phyloP scores from a whole-genome alignment of 73 alveolate species.

The Paramecium sexaurelia region DNA sequence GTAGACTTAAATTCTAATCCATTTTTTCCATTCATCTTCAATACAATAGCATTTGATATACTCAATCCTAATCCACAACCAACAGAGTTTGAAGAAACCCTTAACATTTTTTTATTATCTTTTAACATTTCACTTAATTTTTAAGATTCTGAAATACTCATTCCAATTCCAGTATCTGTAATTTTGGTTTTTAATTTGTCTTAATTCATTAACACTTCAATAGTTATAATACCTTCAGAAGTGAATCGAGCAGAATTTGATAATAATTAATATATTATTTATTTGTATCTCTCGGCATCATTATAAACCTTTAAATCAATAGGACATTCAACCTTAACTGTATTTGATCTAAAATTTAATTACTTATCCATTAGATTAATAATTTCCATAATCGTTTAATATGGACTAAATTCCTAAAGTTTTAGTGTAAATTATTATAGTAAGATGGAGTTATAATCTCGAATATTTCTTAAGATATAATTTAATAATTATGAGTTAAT shows the following conservation, averaged over 20 bases:
- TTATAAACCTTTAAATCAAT: neutral
- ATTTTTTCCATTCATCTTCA: conserved; percentile 41
- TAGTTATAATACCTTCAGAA: neutral
- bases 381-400: neutral
- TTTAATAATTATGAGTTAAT: neutral
- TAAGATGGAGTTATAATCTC: conserved; percentile 18
- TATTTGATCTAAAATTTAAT: neutral
- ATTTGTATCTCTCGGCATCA: conserved; percentile 29
- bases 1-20: neutral
- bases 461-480: neutral
- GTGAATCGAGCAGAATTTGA: conserved; percentile 49
- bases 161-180: conserved; percentile 36
- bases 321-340: neutral
- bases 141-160: neutral
- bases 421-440: neutral
- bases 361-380: neutral
- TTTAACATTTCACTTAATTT: conserved; percentile 19
- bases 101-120: neutral
- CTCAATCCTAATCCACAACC: conserved; percentile 50
- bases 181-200: neutral
- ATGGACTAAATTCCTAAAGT: conserved; percentile 27
- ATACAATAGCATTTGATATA: conserved; percentile 35
- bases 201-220: neutral
- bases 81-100: neutral
- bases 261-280: conserved; percentile 13